Base-by-base conservation (phyloP, 768 basidiomycete genomes). In the Mycena capillaripes region DNA sequence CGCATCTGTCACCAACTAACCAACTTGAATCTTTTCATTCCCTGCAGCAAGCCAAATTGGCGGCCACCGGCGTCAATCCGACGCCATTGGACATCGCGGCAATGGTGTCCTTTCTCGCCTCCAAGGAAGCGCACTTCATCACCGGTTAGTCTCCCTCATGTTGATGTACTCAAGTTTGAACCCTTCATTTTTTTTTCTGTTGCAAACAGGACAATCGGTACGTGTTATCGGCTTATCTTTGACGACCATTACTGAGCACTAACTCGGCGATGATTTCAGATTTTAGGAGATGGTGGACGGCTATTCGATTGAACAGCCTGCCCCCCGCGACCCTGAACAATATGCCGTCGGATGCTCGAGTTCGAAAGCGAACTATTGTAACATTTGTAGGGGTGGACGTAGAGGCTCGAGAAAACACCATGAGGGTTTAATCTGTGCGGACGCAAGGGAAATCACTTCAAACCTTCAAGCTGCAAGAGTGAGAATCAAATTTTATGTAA, bases 51-150 rank as follows among this genome's bases (percentile, higher is more conserved):
- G 70, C 71, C 17, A 36, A 76, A 50, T 12, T 38, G 48, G 68
- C 74, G 0, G 75, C 78, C 19, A 69, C 77, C 17, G 76, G 77
- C 7, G 53, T 67, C 25, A 67, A 78, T 59, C 76, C 77, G 21
- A 71, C 64, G 10, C 69, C 80, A 0, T 52, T 70, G 9, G 77
- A 83, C 46, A 70, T 83, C 34, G 80, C 82, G 1, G 63, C 61
- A 11, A 34, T 83, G 6, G 82, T 83, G 2, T 79, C 81, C 10
- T 83, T 81, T 74, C 74, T 83, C 32, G 82, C 80, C 8, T 78
- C 79, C 12, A 75, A 77, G 48, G 76, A 80, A n/a, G 76, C 82
- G 4, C 44, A 63, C 14, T 81, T 78, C 50, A 78, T 82, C 11
- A 82, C 82, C 0, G 82, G 82, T 75, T 30, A 50, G 61, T 65